Percentiles rank a stretch among this genome's conserved stretches.
phyloP scores from a whole-genome alignment of 768 basidiomycete genomes.

The Xanthoconium purpureum region DNA sequence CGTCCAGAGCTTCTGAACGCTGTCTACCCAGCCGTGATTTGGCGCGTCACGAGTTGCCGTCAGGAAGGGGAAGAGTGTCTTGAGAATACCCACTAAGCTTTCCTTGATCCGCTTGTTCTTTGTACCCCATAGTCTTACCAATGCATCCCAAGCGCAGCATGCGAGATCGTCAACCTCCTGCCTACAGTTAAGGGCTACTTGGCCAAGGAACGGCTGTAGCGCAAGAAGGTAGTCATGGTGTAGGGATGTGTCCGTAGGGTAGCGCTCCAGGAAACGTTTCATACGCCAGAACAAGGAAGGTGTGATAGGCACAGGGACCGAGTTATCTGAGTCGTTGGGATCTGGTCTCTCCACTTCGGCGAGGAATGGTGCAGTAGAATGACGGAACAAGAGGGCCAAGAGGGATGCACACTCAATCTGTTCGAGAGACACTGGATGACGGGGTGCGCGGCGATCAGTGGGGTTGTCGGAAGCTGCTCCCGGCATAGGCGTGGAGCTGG shows the following conservation, averaged over 20 bases:
- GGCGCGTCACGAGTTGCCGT: slow-evolving; percentile 35
- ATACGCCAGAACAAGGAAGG: slow-evolving; percentile 58
- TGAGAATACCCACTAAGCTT: slow-evolving; percentile 69
- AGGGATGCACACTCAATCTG: slow-evolving; percentile 72
- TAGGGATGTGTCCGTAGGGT: slow-evolving; percentile 72
- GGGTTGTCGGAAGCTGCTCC: slow-evolving; percentile 17
- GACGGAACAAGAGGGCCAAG: slow-evolving; percentile 56
- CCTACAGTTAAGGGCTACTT: slow-evolving; percentile 75
- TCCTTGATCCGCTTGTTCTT: slow-evolving; percentile 79
- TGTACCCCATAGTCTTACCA: slow-evolving; percentile 75
- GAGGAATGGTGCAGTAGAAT: slow-evolving; percentile 57
- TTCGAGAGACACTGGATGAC: slow-evolving; percentile 44
- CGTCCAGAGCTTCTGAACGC: slow-evolving; percentile 51
- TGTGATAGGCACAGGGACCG: slow-evolving; percentile 18
- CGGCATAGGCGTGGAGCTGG: slow-evolving; percentile 22
- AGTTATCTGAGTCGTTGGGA: slow-evolving; percentile 19
- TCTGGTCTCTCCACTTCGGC: slow-evolving; percentile 33
- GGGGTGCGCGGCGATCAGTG: slow-evolving; percentile 22
- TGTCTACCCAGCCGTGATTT: slow-evolving; percentile 42
- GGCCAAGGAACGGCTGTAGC: slow-evolving; percentile 65
- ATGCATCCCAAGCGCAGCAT: slow-evolving; percentile 52
- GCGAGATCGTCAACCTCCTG: slow-evolving; percentile 60
- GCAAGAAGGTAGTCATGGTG: slow-evolving; percentile 72
- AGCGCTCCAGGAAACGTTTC: slow-evolving; percentile 58
- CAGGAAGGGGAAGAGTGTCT: slow-evolving; percentile 70